These are phyloP conservation scores for Pythium folliculosum DNA, from an alignment of 352 stramenopile genomes.

Conservation along the genomic window DNA sequence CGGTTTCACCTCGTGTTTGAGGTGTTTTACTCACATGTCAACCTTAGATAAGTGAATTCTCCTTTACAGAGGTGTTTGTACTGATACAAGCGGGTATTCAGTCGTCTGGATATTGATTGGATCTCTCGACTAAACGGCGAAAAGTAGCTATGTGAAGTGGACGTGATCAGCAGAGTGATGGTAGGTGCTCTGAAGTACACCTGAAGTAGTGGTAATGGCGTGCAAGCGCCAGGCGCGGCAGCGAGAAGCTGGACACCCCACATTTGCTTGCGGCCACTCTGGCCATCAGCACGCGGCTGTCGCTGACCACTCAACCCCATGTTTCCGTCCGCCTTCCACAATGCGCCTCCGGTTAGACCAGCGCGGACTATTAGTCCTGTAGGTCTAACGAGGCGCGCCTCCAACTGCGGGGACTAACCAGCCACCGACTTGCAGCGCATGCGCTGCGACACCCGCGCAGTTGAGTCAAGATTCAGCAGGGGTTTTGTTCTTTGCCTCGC, in stretches of 20 bases:
- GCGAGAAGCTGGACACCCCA: background rate
- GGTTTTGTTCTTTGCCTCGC: background rate
- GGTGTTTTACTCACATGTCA: background rate
- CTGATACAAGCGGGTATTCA: conserved; percentile 6
- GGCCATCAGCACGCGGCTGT: background rate
- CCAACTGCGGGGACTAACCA: no score
- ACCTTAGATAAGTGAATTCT: background rate
- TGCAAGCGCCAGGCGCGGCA: background rate
- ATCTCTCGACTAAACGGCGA: conserved; percentile 18
- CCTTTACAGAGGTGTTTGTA: background rate
- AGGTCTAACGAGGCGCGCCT: no score
- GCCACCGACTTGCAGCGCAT: no score
- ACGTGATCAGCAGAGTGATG: conserved; percentile 20
- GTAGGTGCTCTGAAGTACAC: conserved; percentile 10
- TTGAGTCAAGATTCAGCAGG: background rate
- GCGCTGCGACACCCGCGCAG: background rate
- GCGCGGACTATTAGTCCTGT: no score
- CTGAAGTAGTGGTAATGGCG: background rate
- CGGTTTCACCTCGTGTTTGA: conserved; percentile 9
- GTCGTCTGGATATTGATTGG: background rate
- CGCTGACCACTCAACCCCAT: background rate
- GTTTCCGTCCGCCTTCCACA: no score
- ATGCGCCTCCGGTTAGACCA: no score
- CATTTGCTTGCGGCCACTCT: background rate
- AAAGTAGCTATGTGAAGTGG: conserved; percentile 28